Percentiles rank a stretch among this genome's conserved stretches.
Conservation (phyloP, 331 rosid genomes). For the Dryas integrifolia region DNA sequence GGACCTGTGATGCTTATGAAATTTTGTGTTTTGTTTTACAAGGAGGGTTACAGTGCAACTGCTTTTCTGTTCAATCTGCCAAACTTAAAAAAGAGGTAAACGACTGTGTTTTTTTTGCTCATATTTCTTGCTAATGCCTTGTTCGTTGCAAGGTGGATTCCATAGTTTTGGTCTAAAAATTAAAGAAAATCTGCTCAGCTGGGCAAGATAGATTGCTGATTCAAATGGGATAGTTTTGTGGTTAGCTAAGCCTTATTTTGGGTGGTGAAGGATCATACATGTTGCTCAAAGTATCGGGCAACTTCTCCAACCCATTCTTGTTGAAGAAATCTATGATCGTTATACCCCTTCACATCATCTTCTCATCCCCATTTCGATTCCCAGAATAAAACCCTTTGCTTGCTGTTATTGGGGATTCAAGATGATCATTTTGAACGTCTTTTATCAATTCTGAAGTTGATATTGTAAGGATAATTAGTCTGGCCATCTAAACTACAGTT, state of each 20-base stretch:
- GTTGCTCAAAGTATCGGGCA: not conserved
- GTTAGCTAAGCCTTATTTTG: no score
- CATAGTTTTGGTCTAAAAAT: not conserved
- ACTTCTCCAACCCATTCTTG: not conserved
- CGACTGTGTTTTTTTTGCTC: not conserved
- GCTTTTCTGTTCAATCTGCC: not conserved
- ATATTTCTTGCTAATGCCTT: not conserved
- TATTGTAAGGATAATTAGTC: not conserved
- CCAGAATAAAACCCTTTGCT: not conserved
- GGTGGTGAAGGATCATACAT: not conserved
- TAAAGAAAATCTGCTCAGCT: not conserved
- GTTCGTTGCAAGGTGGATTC: not conserved
- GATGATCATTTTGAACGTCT: not conserved
- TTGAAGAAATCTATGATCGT: not conserved
- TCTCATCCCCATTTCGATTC: not conserved
- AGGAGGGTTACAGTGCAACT: not conserved
- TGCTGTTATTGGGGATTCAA: not conserved
- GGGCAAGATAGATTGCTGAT: not conserved
- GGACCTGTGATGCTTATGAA: not conserved
- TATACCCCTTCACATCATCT: not conserved
- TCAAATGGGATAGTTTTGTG: not conserved
- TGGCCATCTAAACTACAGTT: not conserved
- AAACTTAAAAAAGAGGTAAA: not conserved
- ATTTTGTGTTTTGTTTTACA: constrained; percentile 7
- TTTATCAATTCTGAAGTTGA: not conserved